Percentiles rank a stretch among this genome's conserved stretches.
Conservation (phyloP, 2,329 filamentous ascomycete genomes). For the Cercospora sp. region DNA sequence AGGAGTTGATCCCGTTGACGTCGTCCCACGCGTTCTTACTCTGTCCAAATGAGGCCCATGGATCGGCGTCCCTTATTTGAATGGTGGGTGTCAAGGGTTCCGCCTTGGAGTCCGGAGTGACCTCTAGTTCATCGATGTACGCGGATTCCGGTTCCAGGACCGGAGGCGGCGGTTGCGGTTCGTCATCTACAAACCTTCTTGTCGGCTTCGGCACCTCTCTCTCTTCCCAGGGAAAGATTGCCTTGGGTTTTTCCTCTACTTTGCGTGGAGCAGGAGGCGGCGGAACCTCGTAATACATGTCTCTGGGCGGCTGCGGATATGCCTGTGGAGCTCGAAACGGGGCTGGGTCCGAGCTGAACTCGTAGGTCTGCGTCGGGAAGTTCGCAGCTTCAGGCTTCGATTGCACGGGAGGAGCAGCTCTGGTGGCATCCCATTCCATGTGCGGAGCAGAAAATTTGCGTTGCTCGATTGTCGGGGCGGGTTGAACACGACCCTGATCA, state of each 20-base stretch:
- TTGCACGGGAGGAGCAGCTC: constrained; percentile 59
- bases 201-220: constrained; percentile 62
- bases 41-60: constrained; percentile 70
- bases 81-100: constrained; percentile 49
- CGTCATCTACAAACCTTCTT: constrained; percentile 65
- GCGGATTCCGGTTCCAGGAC: constrained; percentile 25
- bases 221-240: constrained; percentile 89
- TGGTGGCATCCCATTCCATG: constrained; percentile 63
- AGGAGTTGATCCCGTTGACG: constrained; percentile 81
- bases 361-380: constrained; percentile 75
- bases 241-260: constrained; percentile 57
- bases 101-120: constrained; percentile 26
- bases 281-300: constrained; percentile 88
- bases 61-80: constrained; percentile 53
- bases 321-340: constrained; percentile 74
- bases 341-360: constrained; percentile 74
- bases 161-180: constrained; percentile 25
- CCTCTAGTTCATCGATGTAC: constrained; percentile 34
- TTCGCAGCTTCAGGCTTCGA: constrained; percentile 83
- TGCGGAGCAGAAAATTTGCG: constrained; percentile 58
- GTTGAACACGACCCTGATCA: constrained; percentile 45
- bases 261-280: constrained; percentile 49
- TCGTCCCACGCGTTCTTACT: constrained; percentile 87
- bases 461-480: constrained; percentile 49
- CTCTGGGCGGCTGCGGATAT: constrained; percentile 79